phyloP scores from a whole-genome alignment of 2,329 filamentous ascomycete species.

The Ophiocordyceps sinensis region DNA sequence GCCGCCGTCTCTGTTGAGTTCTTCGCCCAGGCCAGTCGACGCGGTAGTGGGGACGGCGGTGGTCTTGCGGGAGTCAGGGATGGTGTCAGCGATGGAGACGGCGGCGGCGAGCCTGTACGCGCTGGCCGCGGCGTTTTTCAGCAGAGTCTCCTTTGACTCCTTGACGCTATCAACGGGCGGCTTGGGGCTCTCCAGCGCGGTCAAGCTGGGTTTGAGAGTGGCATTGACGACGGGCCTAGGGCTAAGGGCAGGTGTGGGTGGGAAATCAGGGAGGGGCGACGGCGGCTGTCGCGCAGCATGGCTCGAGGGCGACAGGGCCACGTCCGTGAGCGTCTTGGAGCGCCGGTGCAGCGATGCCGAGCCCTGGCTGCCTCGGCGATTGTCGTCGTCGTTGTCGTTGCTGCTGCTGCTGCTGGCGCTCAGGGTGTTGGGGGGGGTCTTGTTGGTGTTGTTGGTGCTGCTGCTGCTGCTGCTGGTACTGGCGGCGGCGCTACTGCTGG shows the following conservation, averaged over 20 bases:
- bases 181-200: slow-evolving; percentile 2
- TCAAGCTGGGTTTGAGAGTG: slow-evolving; percentile 7
- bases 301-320: not conserved
- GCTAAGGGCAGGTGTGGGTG: slow-evolving; percentile 12
- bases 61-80: not conserved
- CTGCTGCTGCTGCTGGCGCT: not conserved
- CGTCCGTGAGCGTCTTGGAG: slow-evolving; percentile 12
- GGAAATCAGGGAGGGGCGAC: slow-evolving; percentile 5
- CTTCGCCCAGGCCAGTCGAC: not conserved
- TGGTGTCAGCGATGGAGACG: not conserved
- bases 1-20: not conserved
- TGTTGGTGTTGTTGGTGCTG: not conserved
- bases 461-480: not conserved
- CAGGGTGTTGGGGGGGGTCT: not conserved
- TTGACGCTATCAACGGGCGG: slow-evolving; percentile 1
- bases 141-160: not conserved
- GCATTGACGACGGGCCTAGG: slow-evolving; percentile 15
- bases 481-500: not conserved
- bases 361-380: not conserved
- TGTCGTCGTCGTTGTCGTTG: not conserved
- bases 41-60: not conserved
- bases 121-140: not conserved
- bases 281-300: not conserved
- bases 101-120: not conserved
- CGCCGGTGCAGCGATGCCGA: slow-evolving; percentile 6